Evolutionary conservation across 2,329 filamentous ascomycete genomes (phyloP), one percentile per base, ranked within the genome.

Genomic region (Fusarium agapanthi): DNA sequence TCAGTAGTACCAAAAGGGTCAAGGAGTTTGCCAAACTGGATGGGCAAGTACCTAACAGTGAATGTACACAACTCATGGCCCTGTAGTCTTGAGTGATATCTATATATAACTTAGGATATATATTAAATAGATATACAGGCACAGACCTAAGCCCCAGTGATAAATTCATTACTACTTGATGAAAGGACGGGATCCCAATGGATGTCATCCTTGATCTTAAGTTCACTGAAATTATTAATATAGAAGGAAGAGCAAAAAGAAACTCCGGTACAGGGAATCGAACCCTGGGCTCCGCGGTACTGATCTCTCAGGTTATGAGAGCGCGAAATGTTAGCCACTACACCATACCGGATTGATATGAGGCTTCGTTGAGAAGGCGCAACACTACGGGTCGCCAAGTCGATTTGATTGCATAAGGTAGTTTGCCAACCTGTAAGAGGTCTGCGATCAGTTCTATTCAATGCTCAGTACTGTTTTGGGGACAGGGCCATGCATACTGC

Each of bases 261-360:
- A 14, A 41, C 40, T 41, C 40, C 40, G 40, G 40, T 24, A 41
- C 40, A 41, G 40, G 40, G 40, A 41, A 41, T 41, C 40, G 40
- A 41, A 41, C 40, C 40, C 22, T 41, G 40, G 22, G 40, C 40
- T 41, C 40, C 40, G 40, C 40, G 40, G 40, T n/a, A 41, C 40
- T 16, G 22, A 24, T 41, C 40, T 41, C 22, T 41, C 22, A 41
- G 22, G 22, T 41, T 41, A 65, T 79, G 77, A 79, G 67, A 79
- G 77, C 77, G 77, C 74, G 76, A 78, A 78, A 79, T 79, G 77
- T 79, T 79, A 77, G 77, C 77, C 77, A 79, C 76, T 79, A 79
- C 77, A 79, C 77, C 77, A 79, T 79, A 78, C 77, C 77, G 77
- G 77, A 24, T 41, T 7, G 20, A 47, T n/a, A 47, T 11, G 26